A percentile compares a stretch with the other conserved stretches of the same genome.
Evolutionary conservation across 306 rosid species (phyloP).

Genomic region (Carpinus viminea): DNA sequence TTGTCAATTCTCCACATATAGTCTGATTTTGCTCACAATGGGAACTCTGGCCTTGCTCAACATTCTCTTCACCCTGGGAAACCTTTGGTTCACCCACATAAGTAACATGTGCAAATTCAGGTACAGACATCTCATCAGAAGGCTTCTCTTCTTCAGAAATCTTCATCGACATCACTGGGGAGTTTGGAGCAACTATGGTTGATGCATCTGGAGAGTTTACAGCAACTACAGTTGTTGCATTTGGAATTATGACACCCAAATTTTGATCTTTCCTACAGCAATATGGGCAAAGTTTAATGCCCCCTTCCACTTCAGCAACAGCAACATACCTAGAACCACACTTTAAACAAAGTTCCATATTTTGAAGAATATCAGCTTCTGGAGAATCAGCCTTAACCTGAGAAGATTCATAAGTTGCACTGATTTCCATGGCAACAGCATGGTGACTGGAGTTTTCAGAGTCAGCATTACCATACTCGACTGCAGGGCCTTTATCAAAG

Average conservation of each 20-base stretch:
- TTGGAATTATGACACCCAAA: conserved; percentile 35
- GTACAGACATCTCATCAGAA: conserved; percentile 33
- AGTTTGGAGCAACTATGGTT: conserved; percentile 37
- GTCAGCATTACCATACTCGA: conserved; percentile 30
- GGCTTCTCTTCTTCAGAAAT: conserved; percentile 38
- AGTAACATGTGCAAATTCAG: conserved; percentile 37
- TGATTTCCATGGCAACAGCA: conserved; percentile 31
- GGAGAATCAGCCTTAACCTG: conserved; percentile 37
- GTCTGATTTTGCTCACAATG: conserved; percentile 40
- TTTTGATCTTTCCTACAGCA: conserved; percentile 50
- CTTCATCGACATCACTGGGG: conserved; percentile 29
- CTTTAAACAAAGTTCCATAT: conserved; percentile 47
- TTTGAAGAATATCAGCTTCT: conserved; percentile 41
- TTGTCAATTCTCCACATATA: conserved; percentile 41
- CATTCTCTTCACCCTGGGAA: conserved; percentile 37
- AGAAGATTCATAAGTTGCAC: conserved; percentile 44
- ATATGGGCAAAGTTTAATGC: conserved; percentile 49
- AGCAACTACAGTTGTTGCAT: conserved; percentile 18
- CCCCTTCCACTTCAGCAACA: conserved; percentile 37
- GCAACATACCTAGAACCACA: conserved; percentile 54
- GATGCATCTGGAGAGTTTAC: conserved; percentile 29
- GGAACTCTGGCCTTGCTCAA: conserved; percentile 43
- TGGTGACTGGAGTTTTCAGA: conserved; percentile 37
- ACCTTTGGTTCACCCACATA: conserved; percentile 37
- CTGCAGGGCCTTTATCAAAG: conserved; percentile 32